A percentile compares a stretch with the other conserved stretches of the same genome.
phyloP scores from a whole-genome alignment of 2,329 filamentous ascomycete genomes.

The Ophiostoma sp. region DNA sequence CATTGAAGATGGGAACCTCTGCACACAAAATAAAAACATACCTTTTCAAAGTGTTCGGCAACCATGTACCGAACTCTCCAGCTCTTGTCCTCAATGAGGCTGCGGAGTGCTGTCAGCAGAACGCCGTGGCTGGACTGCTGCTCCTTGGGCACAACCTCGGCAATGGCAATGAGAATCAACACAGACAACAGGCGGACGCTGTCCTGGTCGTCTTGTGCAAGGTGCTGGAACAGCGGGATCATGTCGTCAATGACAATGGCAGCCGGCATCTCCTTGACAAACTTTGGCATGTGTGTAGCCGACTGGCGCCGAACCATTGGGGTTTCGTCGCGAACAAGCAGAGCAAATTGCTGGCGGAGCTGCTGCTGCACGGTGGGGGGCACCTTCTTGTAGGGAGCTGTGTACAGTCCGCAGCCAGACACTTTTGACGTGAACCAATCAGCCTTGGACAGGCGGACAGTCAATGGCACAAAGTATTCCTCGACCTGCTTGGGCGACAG shows the following conservation, averaged over 20 bases:
- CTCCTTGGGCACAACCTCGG: conserved; percentile 95
- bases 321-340: conserved; percentile 95
- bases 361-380: conserved; percentile 82
- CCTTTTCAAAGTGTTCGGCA: conserved; percentile 96
- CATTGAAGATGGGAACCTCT: no score
- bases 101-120: conserved; percentile 81
- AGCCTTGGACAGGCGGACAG: conserved; percentile 92
- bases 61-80: conserved; percentile 99
- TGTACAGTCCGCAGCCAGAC: conserved; percentile 93
- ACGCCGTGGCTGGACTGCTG: conserved; percentile 96
- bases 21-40: conserved; percentile 34
- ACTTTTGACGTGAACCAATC: conserved; percentile 99
- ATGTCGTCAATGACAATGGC: conserved; percentile 94
- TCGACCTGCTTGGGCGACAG: conserved; percentile 90
- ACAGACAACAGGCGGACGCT: conserved; percentile 94
- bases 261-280: conserved; percentile 93
- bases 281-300: conserved; percentile 93
- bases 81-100: conserved; percentile 97
- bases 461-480: conserved; percentile 94
- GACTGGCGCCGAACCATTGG: conserved; percentile 98
- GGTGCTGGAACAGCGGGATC: conserved; percentile 97
- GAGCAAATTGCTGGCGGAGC: conserved; percentile 84
- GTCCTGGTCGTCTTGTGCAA: conserved; percentile 94
- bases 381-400: conserved; percentile 86
- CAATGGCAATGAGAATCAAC: conserved; percentile 91